Evolutionary conservation across 306 rosid genomes (phyloP), one percentile per base, ranked within the genome.

Genomic region (Dalbergia cochinchinensis): DNA sequence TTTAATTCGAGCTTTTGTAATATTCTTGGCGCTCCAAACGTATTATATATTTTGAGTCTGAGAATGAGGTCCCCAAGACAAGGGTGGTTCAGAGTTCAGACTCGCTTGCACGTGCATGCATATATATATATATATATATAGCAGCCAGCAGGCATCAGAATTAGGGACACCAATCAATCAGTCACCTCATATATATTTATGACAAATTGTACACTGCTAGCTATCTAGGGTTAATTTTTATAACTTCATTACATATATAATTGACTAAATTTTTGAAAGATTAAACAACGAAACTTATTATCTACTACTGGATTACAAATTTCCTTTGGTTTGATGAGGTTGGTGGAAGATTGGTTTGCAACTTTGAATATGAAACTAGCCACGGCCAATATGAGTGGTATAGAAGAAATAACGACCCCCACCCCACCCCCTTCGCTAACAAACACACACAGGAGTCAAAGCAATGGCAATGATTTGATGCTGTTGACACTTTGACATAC

Each of bases 301-400:
- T 5, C 67, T 68, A 68, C 12, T 11, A 59, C 5, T 59, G 26
- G 77, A 62, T n/a, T 45, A 59, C 16, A 64, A 70, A 69, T 35
- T 77, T 81, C 67, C 44, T 73, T 67, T 58, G 8, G 74, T 78
- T 82, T 78, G 83, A 60, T 80, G 35, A 76, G 77, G 80, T 81
- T 85, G 85, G 85, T 85, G 57, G 47, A 68, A 35, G 20, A 78
- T 81, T 78, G 83, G 88, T 85, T 67, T 13, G 35, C 71, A 67
- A 68, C 61, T 61, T 81, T 85, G 88, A 85, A 85, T 41, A 61
- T 41, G 50, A 13, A 47, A 69, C 63, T 33, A 63, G 45, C n/a
- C 7, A 54, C 3, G 31, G 31, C 31, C 31, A 26, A 26, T 26
- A 1, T 26, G 31, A 26, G 55, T 35, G 22, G 45, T 11, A 19